Evolutionary conservation across 1,284 basidiomycete genomes (phyloP), one percentile per base, ranked within the genome.

Genomic region (Trichosporon inkin): DNA sequence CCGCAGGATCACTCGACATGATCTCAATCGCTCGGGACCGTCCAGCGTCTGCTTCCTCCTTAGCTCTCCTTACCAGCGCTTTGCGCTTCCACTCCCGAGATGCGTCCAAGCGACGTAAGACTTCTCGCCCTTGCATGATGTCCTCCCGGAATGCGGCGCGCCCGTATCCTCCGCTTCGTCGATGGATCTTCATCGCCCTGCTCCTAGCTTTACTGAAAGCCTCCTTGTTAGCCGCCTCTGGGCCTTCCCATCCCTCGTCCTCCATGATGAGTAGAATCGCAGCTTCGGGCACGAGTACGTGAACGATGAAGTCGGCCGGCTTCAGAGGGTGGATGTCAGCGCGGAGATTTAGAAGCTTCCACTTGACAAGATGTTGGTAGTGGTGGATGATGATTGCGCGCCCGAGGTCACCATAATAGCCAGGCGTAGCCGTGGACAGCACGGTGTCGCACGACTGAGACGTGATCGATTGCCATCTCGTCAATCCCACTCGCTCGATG

Each of bases 361-460:
- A 70, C 47, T 62, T 41, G 38, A 66, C 53, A n/a, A 74, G 62
- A 14, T 66, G 59, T 32, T 68, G 60, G 38, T 73, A 70, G 60
- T 77, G 69, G 1, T 56, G 47, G 14, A 60, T 60, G 24, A 78
- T 64, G 38, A 76, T 63, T 5, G 55, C 38, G 53, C 67, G 58
- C 0, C 75, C 77, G 1, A 74, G 56, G 7, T 71, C 67, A 7
- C 77, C 77, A 39, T 75, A 78, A 52, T 78, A 78, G 47, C 76
- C 76, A 1, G 71, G 55, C 5, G 51, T 55, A 1, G 58, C 57
- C 6, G 20, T 22, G 3, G 40, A 38, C 34, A 68, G 56, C 35
- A 63, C 59, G 36, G 62, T 57, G 36, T 62, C 59, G 17, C 58
- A 65, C 6, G 60, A 55, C 57, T 70, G 68, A 19, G 64, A 49